Evolutionary conservation across 2,329 filamentous ascomycete genomes (phyloP), one percentile per base, ranked within the genome.

Genomic region (Harringtonia lauricola): DNA sequence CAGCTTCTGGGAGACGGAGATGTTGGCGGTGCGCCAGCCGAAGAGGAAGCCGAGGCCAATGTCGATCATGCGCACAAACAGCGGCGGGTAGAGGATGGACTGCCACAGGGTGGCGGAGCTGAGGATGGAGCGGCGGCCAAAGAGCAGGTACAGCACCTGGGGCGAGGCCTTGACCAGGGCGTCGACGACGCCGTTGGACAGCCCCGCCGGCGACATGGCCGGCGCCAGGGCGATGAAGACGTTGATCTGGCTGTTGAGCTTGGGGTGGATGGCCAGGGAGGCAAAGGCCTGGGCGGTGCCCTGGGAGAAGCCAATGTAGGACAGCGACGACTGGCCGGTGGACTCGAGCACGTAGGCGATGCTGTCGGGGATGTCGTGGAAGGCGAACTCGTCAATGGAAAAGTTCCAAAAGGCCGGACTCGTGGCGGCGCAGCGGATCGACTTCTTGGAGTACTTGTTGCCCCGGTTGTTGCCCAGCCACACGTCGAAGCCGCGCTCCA

Each of bases 361-460:
- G 51, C 82, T 90, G 62, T 98, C 84, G 1, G 92, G 92, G 47
- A 98, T 95, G 60, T 98, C 92, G 59, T 96, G 80, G 56, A 98
- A 94, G 39, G 92, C 92, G 59, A 98, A 98, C 58, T 98, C 86
- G 59, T 98, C 92, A 58, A 98, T 96, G 41, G 87, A 95, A 59
- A 98, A 98, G 61, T 95, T 83, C 92, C 92, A 98, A 61, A 98
- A 98, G 14, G 77, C 71, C 31, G 73, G 67, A 3, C 84, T 82
- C 1, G 78, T 82, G 0, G 92, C 89, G 1, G 86, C 82, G 49
- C 71, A 70, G 47, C 81, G 74, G 41, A 89, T 77, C 3, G 81
- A 89, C 65, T 98, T 98, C 63, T 96, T 98, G 37, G 88, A 95
- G 65, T 98, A 98, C 60, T 98, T 98, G 72, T 98, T 98, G 40